Evolutionary conservation across 495 filamentous ascomycete species (phyloP), one percentile per base, ranked within the genome.

Genomic region (Margaritispora aquatica): DNA sequence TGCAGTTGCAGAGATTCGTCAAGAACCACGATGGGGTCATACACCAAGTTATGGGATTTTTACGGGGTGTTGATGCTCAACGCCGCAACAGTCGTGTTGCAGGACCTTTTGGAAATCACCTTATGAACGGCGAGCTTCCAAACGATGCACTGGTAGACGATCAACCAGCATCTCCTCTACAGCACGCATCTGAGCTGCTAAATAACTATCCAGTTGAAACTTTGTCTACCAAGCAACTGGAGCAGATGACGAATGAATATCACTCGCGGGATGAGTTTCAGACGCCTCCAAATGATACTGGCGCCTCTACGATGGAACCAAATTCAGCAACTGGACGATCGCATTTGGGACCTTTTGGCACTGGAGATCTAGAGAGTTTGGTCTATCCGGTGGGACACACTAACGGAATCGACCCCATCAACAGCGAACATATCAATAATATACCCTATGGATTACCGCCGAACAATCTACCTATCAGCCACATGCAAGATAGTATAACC

Each of bases 381-480:
- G 90, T 96, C 17, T 97, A 97, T 70, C 92, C 92, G 0, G 89
- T 95, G 19, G 92, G 92, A 0, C 83, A 90, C 51, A 92, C 86
- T 4, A 87, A 92, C 59, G 92, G 92, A 23, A 97, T 97, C 66
- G 92, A 97, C 70, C 92, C 92, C 8, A 92, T 93, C 82, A 92
- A 93, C 66, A 87, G 88, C 61, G 92, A 96, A 60, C 91, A 97
- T 66, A 89, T 96, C 65, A 81, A 90, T 74, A 96, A 96, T 63
- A 93, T 97, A 41, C 92, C 92, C 1, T 97, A 96, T 66, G 74
- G 76, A 66, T 84, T 88, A 73, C 87, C 86, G 1, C 67, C 84
- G 20, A 85, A 85, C 59, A 78, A 59, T 38, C 58, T 61, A 9
- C 56, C 61, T 31, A 51, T 60, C 19, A 55, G 63, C 19, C 13